Conservation (phyloP, 2,329 filamentous ascomycete species). For the Pyricularia grisea region DNA sequence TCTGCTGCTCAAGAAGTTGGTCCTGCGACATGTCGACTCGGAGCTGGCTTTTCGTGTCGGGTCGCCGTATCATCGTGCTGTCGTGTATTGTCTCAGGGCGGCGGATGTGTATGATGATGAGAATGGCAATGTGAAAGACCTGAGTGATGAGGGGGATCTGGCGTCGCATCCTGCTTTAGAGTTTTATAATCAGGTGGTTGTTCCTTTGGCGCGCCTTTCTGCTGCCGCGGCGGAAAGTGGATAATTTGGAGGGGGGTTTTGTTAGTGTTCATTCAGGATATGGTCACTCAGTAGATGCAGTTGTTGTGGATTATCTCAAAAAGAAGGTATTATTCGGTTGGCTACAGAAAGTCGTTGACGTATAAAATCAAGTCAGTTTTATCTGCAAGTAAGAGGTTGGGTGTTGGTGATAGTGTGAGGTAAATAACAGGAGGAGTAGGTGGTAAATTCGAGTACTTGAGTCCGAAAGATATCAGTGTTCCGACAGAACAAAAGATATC, state of each 20-base stretch:
- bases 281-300: background rate
- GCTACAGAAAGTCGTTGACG: background rate
- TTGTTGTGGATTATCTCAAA: background rate
- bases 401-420: background rate
- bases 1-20: background rate
- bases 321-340: background rate
- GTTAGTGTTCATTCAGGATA: background rate
- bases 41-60: constrained; percentile 1
- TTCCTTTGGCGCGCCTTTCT: constrained; percentile 1
- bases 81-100: constrained; percentile 1
- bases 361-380: background rate
- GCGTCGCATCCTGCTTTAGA: background rate
- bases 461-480: background rate
- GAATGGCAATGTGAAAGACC: background rate
- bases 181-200: constrained; percentile 5
- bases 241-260: background rate
- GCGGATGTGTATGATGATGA: background rate
- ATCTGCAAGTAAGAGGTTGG: background rate
- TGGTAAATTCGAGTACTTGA: background rate
- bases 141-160: background rate
- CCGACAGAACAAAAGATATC: background rate
- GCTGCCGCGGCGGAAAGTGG: background rate
- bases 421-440: background rate
- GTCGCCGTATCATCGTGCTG: background rate
- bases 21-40: background rate